A percentile compares a stretch with the other conserved stretches of the same genome.
Conservation (phyloP, 805 yeast species). For the Saccharomycopsis selenospora region DNA sequence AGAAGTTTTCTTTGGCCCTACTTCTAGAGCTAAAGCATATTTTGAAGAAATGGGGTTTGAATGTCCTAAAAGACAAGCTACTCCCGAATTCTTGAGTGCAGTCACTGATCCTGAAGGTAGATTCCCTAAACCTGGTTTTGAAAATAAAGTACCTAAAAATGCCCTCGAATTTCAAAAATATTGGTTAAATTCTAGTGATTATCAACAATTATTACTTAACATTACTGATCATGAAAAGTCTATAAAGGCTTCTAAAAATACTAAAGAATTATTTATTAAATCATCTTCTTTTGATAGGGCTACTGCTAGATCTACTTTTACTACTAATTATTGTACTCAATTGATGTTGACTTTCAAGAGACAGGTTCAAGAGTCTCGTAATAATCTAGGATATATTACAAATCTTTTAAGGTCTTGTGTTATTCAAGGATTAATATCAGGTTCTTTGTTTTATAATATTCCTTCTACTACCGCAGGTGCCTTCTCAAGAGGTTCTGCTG, state of each 20-base stretch:
- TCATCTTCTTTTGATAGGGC: conserved; percentile 32
- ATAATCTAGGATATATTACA: conserved; percentile 38
- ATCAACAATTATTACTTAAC: conserved; percentile 30
- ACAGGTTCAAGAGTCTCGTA: conserved; percentile 36
- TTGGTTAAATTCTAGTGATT: conserved; percentile 45
- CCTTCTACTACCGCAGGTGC: conserved; percentile 39
- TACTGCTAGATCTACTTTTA: conserved; percentile 35
- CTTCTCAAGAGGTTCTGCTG: conserved; percentile 45
- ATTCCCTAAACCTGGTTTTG: conserved; percentile 32
- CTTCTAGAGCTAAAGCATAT: conserved; percentile 37
- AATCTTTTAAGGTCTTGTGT: conserved; percentile 37
- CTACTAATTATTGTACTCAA: conserved; percentile 39
- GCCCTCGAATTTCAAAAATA: conserved; percentile 41
- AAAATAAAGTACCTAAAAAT: conserved; percentile 36
- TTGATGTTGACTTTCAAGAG: conserved; percentile 38
- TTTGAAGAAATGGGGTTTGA: conserved; percentile 47
- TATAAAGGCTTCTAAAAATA: conserved; percentile 30
- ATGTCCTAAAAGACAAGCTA: conserved; percentile 50
- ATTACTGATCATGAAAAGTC: conserved; percentile 25
- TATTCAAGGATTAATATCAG: conserved; percentile 36
- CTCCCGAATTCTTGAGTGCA: conserved; percentile 57
- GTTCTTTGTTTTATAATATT: conserved; percentile 45
- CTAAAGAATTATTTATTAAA: conserved; percentile 21
- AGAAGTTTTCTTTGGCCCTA: conserved; percentile 41
- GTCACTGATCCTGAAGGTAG: conserved; percentile 52